Conservation (phyloP, 768 basidiomycete species). For the Suillus sp. region DNA sequence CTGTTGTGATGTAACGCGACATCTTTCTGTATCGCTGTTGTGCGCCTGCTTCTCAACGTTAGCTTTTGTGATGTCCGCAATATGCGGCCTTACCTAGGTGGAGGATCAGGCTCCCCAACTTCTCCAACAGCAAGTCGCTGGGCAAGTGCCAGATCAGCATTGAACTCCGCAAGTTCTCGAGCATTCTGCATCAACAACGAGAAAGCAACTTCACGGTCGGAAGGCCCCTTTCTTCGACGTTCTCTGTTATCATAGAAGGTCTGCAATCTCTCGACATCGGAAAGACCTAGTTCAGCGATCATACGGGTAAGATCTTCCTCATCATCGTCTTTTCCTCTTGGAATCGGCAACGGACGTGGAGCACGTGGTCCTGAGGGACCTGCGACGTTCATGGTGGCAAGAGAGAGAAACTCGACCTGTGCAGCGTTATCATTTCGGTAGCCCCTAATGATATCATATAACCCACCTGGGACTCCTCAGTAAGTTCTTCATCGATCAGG, state of each 20-base stretch:
- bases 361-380: slow-evolving; percentile 25
- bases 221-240: slow-evolving; percentile 12
- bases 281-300: slow-evolving; percentile 20
- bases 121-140: background rate
- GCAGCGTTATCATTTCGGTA: background rate
- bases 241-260: slow-evolving; percentile 12
- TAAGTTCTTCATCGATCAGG: no score
- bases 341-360: background rate
- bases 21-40: background rate
- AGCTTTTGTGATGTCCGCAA: background rate
- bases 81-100: background rate
- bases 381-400: slow-evolving; percentile 24
- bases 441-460: background rate
- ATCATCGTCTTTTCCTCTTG: slow-evolving; percentile 25
- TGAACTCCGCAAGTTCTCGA: slow-evolving; percentile 16
- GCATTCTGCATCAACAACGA: slow-evolving; percentile 28
- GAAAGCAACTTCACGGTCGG: slow-evolving; percentile 30
- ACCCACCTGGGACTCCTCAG: no score
- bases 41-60: background rate
- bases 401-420: background rate
- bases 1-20: no score
- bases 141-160: background rate
- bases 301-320: slow-evolving; percentile 27
- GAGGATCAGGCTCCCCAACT: background rate
- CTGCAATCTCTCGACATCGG: slow-evolving; percentile 24